Evolutionary conservation across 2,329 filamentous ascomycete genomes (phyloP), one percentile per base, ranked within the genome.

Genomic region (Phaeosphaeria sp.): DNA sequence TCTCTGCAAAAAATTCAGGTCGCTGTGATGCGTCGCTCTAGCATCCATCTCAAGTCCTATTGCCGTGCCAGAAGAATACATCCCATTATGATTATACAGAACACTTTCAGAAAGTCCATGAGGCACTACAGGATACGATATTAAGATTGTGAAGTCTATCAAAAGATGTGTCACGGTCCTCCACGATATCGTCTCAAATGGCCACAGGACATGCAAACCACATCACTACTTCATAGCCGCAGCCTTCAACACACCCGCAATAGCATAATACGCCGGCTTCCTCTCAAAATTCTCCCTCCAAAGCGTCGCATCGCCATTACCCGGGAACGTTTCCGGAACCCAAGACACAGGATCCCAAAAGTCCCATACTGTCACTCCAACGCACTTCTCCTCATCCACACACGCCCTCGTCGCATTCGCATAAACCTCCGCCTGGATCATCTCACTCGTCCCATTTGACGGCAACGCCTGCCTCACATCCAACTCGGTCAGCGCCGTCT

Each of bases 401-500:
- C 78, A 80, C 17, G 77, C 75, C 20, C 66, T 64, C 3, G 76
- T 73, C 4, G 68, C 64, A 36, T 69, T 66, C 6, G 69, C 78
- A 59, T 85, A 87, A 49, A 83, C 81, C 18, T 67, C 65, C 0
- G 79, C 80, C 74, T 88, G 86, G 24, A 79, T 77, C 17, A 73
- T 69, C 18, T 80, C 70, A 27, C 77, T 77, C 1, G 76, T 67
- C 1, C 71, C 67, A 3, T 75, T 79, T 3, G 81, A 72, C 0
- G 86, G 84, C 13, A 87, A 71, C 5, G 68, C 70, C 1, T 70
- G 68, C 54, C 86, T 79, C 59, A 89, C 84, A 68, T 89, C 87
- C 21, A 89, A 77, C 76, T 89, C 87, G 1, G 87, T 89, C 69
- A 86, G 81, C 5, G 85, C 85, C 4, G 87, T 83, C 57, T 89